Conservation (phyloP, 768 basidiomycete species). For the Paxillus involutus region DNA sequence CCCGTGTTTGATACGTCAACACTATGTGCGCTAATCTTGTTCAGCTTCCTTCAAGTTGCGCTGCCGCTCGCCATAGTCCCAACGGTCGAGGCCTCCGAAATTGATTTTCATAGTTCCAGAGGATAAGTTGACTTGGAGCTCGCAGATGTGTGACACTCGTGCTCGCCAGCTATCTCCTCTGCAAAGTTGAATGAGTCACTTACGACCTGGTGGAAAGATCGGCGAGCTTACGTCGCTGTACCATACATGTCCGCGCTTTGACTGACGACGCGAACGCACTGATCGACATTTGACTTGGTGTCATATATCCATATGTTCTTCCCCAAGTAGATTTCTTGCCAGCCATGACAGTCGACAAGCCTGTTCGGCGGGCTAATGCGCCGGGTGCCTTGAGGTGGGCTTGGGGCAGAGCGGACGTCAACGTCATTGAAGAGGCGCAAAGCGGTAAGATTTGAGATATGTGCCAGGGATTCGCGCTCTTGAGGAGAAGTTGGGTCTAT, state of each 20-base stretch:
- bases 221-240: constrained; percentile 68
- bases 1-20: background rate
- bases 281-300: constrained; percentile 59
- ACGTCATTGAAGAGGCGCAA: constrained; percentile 74
- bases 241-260: constrained; percentile 66
- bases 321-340: constrained; percentile 75
- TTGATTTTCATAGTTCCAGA: constrained; percentile 63
- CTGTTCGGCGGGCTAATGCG: constrained; percentile 52
- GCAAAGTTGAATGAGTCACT: constrained; percentile 7
- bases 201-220: background rate
- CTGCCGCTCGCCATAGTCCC: constrained; percentile 61
- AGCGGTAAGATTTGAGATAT: constrained; percentile 63
- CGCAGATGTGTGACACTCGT: constrained; percentile 64
- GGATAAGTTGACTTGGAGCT: constrained; percentile 68
- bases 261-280: constrained; percentile 66
- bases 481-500: constrained; percentile 44
- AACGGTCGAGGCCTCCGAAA: constrained; percentile 76
- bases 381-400: constrained; percentile 42
- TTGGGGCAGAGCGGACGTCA: constrained; percentile 56
- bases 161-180: constrained; percentile 86
- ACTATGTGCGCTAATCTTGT: background rate
- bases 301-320: constrained; percentile 79
- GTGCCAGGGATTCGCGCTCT: constrained; percentile 41
- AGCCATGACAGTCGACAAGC: constrained; percentile 59
- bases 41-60: constrained; percentile 64